A percentile compares a stretch with the other conserved stretches of the same genome.
These are phyloP conservation scores for Ceratocystis cacaofunesta DNA, from an alignment of 2,329 filamentous ascomycete species.

Conservation along the genomic window DNA sequence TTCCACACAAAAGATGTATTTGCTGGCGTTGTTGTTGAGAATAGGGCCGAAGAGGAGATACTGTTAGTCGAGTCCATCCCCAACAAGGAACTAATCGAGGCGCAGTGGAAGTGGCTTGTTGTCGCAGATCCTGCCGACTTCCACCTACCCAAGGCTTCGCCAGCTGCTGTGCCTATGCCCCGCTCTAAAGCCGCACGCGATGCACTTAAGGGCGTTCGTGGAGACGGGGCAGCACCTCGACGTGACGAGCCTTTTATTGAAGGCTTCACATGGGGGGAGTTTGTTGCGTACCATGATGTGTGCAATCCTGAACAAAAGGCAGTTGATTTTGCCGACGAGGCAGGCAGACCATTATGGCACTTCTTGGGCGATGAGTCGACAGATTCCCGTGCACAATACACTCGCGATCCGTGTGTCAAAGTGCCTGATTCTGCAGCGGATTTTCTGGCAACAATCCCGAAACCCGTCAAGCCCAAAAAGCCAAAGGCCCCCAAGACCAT, in stretches of 20 bases:
- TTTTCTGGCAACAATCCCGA: slow-evolving; percentile 55
- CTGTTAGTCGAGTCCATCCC: slow-evolving; percentile 73
- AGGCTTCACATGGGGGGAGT: slow-evolving; percentile 64
- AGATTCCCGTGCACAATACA: slow-evolving; percentile 82
- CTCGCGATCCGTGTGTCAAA: slow-evolving; percentile 51
- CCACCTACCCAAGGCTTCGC: slow-evolving; percentile 57
- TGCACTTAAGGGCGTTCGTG: slow-evolving; percentile 47
- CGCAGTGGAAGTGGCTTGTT: slow-evolving; percentile 73
- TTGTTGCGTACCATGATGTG: slow-evolving; percentile 42
- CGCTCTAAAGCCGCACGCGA: slow-evolving; percentile 45
- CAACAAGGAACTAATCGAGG: slow-evolving; percentile 60
- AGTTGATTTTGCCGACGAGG: slow-evolving; percentile 28
- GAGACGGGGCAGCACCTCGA: slow-evolving; percentile 45
- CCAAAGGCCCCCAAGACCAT: slow-evolving; percentile 10
- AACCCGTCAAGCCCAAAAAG: slow-evolving; percentile 29
- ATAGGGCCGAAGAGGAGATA: slow-evolving; percentile 57
- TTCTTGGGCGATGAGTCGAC: slow-evolving; percentile 79
- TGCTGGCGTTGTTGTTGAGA: slow-evolving; percentile 76
- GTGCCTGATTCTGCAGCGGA: slow-evolving; percentile 54
- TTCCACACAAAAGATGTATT: slow-evolving; percentile 75
- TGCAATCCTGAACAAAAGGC: slow-evolving; percentile 20
- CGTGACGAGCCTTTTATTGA: slow-evolving; percentile 53
- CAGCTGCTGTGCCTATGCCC: slow-evolving; percentile 55
- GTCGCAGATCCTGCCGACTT: slow-evolving; percentile 58
- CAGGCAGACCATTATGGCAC: slow-evolving; percentile 51